Evolutionary conservation across 108 stramenopile genomes (phyloP), one percentile per base, ranked within the genome.

Genomic region (Discostella stelligeroides): DNA sequence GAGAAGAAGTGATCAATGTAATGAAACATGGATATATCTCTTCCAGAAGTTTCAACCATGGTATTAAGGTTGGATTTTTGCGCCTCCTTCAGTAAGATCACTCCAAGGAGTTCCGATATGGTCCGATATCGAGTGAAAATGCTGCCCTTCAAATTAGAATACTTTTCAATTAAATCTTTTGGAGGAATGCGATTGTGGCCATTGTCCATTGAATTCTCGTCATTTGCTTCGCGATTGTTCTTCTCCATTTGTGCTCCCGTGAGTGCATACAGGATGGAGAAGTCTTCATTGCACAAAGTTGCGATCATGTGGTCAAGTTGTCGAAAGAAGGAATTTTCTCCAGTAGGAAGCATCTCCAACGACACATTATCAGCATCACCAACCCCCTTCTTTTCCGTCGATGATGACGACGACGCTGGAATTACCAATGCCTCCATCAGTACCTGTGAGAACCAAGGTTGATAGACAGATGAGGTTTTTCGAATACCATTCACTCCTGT

Each of bases 401-500:
- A 54, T 28, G 28, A 54, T 18, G 65, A 58, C 72, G 66, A 50
- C 20, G 28, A 42, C 39, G 50, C 23, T 28, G 88, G 86, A 48
- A 47, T 18, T 4, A 82, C 77, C 70, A 95, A 51, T 20, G 94
- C 88, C 63, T 90, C 92, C 13, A 61, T 38, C 38, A 95, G 73
- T 13, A 86, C 55, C 18, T 87, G 25, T 13, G 68, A 29, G 67
- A 91, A 91, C 94, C 92, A 92, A 20, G 88, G 86, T 66, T 92
- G 87, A 71, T 95, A 88, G 50, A 95, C 74, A 17, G 88, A 85
- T 0, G 92, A 92, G 4, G 94, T 89, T 63, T 95, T 92, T 13
- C 94, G 85, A 49, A 95, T 92, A 1, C 94, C 94, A 66, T 95
- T 95, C 9, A 92, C 84, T 9, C 94, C 94, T 7, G 94, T 95